Conservation (phyloP, 2,329 filamentous ascomycete genomes). For the Cryoendolithus antarcticus region DNA sequence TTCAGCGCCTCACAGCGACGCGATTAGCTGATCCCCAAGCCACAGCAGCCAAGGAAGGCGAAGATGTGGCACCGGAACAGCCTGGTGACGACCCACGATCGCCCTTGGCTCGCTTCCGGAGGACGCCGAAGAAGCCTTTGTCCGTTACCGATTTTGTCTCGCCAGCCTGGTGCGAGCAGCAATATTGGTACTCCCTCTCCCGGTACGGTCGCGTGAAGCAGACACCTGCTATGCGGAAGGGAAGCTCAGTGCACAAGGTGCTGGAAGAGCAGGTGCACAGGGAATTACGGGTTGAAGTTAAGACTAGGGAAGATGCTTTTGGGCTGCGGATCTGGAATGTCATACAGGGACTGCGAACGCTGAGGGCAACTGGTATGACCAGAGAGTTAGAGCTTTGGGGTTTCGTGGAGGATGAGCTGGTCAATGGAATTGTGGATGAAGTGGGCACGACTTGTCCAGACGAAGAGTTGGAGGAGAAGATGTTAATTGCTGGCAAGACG, state of each 20-base stretch:
- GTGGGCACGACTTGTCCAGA: conserved; percentile 69
- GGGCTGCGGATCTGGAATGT: conserved; percentile 82
- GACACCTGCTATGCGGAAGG: conserved; percentile 74
- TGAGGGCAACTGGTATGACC: conserved; percentile 40
- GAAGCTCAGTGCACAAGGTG: conserved; percentile 64
- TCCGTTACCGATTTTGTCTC: conserved; percentile 81
- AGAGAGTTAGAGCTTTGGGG: conserved; percentile 61
- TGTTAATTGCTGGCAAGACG: conserved; percentile 25
- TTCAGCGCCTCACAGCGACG: conserved; percentile 17
- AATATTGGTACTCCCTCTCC: conserved; percentile 79
- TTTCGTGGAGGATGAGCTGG: conserved; percentile 63
- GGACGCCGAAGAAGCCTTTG: conserved; percentile 62
- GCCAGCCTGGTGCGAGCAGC: conserved; percentile 90
- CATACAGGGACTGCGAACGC: conserved; percentile 65
- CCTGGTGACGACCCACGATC: conserved; percentile 35
- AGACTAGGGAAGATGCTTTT: conserved; percentile 68
- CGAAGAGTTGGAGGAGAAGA: conserved; percentile 51
- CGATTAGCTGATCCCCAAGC: conserved; percentile 6
- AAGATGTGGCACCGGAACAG: conserved; percentile 4
- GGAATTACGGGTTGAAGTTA: conserved; percentile 58
- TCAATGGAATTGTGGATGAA: conserved; percentile 85
- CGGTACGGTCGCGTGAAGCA: conserved; percentile 61
- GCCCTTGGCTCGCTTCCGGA: conserved; percentile 68
- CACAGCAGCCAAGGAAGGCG: conserved; percentile 3
- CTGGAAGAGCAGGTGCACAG: conserved; percentile 79